phyloP scores from a whole-genome alignment of 495 filamentous ascomycete species.

The Podospora fimiseda region DNA sequence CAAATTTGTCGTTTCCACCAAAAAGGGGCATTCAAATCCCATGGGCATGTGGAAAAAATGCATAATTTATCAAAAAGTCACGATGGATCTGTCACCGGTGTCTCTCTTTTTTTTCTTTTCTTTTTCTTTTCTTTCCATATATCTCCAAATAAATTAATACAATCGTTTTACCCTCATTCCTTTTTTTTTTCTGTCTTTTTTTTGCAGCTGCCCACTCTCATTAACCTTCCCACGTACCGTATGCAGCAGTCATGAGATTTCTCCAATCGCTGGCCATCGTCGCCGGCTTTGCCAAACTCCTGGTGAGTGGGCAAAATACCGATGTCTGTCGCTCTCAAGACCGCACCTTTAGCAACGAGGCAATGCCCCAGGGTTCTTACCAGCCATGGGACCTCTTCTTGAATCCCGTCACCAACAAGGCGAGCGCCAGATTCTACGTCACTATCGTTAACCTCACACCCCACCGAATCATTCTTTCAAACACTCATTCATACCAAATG shows the following conservation, averaged over 20 bases:
- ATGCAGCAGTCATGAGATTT: constrained; percentile 12
- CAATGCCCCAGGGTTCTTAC: constrained; percentile 12
- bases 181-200: no score
- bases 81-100: no score
- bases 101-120: no score
- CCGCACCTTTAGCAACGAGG: constrained; percentile 18
- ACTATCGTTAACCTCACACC: constrained; percentile 30
- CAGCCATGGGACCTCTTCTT: constrained; percentile 12
- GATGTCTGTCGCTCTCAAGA: constrained; percentile 11
- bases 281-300: constrained; percentile 7
- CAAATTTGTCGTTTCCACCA: no score
- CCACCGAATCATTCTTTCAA: constrained; percentile 23
- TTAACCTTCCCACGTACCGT: no score
- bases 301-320: constrained; percentile 5
- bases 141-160: no score
- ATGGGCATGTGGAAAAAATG: no score
- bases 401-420: constrained; percentile 2
- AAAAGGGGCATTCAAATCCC: no score
- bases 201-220: no score
- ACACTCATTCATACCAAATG: constrained; percentile 27
- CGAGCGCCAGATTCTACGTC: constrained; percentile 20
- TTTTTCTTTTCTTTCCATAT: no score
- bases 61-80: no score
- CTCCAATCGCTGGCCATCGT: constrained; percentile 6
- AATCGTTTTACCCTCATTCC: no score